These are phyloP conservation scores for Pulveroboletus sp. DNA, from an alignment of 768 basidiomycete genomes.

Conservation along the genomic window DNA sequence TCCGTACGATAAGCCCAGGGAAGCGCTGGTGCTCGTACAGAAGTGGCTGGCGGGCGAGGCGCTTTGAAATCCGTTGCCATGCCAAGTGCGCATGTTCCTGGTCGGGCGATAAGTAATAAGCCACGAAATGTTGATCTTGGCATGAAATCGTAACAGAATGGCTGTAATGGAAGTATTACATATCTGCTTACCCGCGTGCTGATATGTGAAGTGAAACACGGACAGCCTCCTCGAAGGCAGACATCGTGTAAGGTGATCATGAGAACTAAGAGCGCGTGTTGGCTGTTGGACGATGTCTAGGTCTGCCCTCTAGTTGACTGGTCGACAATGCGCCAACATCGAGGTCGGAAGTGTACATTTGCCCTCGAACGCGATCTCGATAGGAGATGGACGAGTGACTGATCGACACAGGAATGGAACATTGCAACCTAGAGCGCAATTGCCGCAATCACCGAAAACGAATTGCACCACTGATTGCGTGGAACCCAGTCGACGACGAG, in stretches of 20 bases:
- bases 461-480: background rate
- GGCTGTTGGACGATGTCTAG: background rate
- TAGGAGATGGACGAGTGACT: background rate
- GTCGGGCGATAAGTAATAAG: background rate
- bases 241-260: background rate
- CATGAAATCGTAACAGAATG: background rate
- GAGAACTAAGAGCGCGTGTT: background rate
- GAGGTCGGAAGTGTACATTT: background rate
- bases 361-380: background rate
- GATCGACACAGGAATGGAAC: background rate
- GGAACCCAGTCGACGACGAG: background rate
- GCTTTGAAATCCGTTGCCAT: slow-evolving; percentile 4
- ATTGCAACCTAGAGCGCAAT: slow-evolving; percentile 2
- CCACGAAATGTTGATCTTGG: background rate
- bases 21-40: slow-evolving; percentile 45
- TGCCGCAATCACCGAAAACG: background rate
- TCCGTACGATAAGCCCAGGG: slow-evolving; percentile 57
- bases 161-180: background rate
- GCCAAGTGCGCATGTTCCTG: background rate
- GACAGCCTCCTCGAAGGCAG: background rate
- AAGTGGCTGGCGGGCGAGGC: slow-evolving; percentile 37
- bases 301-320: background rate
- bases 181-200: background rate
- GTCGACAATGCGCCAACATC: slow-evolving; percentile 8
- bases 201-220: slow-evolving; percentile 1